Evolutionary conservation across 441 rosid genomes (phyloP), one percentile per base, ranked within the genome.

Genomic region (Gossypium trilobum): DNA sequence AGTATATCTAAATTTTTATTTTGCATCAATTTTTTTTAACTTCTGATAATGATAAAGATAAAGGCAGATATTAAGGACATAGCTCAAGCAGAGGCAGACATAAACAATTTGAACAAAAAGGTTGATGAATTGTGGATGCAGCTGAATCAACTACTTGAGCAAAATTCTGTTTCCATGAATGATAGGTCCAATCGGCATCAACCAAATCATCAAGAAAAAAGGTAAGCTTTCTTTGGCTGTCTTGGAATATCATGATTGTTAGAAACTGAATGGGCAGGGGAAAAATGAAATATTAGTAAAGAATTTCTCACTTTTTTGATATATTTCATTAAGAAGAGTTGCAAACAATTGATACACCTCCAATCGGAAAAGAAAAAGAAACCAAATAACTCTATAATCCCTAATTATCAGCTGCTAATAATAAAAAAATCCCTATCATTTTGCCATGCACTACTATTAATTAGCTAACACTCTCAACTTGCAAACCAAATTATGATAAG

Each of bases 11-110:
- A 68, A 33, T 23, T 31, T 67, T 61, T 22, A 71, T 54, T 78
- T 68, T 67, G 73, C 65, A 68, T 60, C 48, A 68, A 72, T 29
- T 9, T 39, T 39, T 73, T 55, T 81, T 77, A 76, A 84, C 52
- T 71, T 75, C 57, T 48, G 16, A 75, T 65, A 68, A 48, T 81
- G 73, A 73, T 67, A 64, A 85, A 91, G 97, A 73, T 82, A 54
- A 90, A 79, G 88, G 81, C 76, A 74, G 91, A 85, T 61, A 78
- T 91, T 65, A 79, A 85, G 77, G 97, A 91, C 73, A 81, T 91
- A 74, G 86, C 81, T 71, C 84, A 74, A 77, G 81, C 92, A 31
- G 88, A 89, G 85, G 82, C 81, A 72, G 97, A 95, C 44, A 74
- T 89, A 74, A 72, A 75, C 74, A 85, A 85, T 69, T 83, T 89